phyloP scores from a whole-genome alignment of 371 early-diverging fungal genomes.

The Zychaea mexicana region DNA sequence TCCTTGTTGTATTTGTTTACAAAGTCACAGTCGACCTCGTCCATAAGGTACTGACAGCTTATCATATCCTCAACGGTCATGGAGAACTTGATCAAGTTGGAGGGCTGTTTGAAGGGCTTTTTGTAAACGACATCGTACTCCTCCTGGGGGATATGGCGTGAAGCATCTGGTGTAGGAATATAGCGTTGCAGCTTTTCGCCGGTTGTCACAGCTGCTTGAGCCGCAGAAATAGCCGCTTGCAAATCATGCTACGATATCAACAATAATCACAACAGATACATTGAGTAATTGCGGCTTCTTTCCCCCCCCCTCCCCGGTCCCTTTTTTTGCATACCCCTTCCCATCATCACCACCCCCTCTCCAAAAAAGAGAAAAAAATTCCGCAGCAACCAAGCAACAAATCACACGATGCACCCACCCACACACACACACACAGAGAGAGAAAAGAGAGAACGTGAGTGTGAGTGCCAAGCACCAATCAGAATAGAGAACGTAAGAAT shows the following conservation, averaged over 20 bases:
- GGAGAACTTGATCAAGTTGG: conserved; percentile 86
- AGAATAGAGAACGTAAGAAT: conserved; percentile 6
- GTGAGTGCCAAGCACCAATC: conserved; percentile 5
- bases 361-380: not conserved
- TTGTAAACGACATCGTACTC: conserved; percentile 73
- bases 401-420: no score
- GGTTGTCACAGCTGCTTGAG: conserved; percentile 69
- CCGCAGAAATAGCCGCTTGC: conserved; percentile 89
- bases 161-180: conserved; percentile 96
- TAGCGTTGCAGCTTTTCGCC: conserved; percentile 59
- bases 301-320: not conserved
- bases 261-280: not conserved
- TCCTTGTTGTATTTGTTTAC: conserved; percentile 56
- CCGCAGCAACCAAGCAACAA: not conserved
- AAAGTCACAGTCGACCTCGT: conserved; percentile 83
- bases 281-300: no score
- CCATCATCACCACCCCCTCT: not conserved
- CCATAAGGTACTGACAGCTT: conserved; percentile 85
- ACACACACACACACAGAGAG: no score
- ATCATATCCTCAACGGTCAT: conserved; percentile 86
- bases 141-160: conserved; percentile 49
- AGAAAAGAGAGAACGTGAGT: no score
- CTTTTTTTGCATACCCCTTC: not conserved
- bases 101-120: conserved; percentile 68
- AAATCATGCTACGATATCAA: conserved; percentile 81